Base-by-base conservation (phyloP, 2,329 filamentous ascomycete species). In the Talaromyces funiculosus region DNA sequence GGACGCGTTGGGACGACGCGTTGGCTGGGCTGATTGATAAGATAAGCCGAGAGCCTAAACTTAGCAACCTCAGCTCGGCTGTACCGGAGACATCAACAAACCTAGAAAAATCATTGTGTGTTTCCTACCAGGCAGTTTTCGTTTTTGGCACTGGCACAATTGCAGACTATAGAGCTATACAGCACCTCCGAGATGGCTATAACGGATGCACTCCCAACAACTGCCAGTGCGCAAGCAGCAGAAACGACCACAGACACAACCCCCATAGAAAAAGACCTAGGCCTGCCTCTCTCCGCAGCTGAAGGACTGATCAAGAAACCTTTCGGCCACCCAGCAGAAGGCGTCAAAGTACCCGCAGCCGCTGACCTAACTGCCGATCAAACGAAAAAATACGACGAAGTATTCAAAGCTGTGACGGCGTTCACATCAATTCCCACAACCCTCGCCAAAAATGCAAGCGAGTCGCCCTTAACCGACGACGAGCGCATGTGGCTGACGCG, bases 401-500 rank as follows among this genome's bases (percentile, higher is more conserved):
- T 97, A 55, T 84, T 97, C 49, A 80, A 84, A 51, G 82, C 84
- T 57, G 90, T 86, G 47, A 86, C 84, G 65, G 77, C 79, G 67
- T 95, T 92, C 89, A 85, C 83, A 12, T 85, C 86, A 9, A 77
- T 96, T 26, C 86, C 85, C 35, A 84, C 84, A 42, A 85, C 86
- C 20, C 80, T 81, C 6, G 83, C 84, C 58, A 87, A 84, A 64
- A 79, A 78, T 59, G 77, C 83, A 10, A 75, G 81, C 9, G 78
- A 79, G 63, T 82, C 84, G 2, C 86, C 90, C 1, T 77, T 97
- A 61, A 86, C 85, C 55, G 91, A 96, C 61, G 78, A 81, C 55
- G 94, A 99, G 77, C 88, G 86, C 70, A 86, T 94, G 78, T 99
- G 91, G 86, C 83, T 99, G 66, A 96, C 92, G 12, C 86, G 87